These are phyloP conservation scores for Hypomyces perniciosus DNA, from an alignment of 2,329 filamentous ascomycete genomes.

Conservation along the genomic window DNA sequence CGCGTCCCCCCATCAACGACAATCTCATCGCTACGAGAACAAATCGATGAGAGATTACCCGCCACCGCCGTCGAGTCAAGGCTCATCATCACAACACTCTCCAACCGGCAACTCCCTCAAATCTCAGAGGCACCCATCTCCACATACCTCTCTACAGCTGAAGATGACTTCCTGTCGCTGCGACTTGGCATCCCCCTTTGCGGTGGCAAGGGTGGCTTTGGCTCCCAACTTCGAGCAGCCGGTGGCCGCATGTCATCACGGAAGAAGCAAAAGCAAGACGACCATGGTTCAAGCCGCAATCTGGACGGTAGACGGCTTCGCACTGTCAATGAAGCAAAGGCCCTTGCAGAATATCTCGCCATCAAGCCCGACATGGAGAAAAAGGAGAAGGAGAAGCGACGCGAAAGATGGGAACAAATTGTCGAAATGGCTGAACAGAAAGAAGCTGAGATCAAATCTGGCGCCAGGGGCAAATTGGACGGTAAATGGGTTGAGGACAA, in stretches of 20 bases:
- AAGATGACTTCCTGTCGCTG: slow-evolving; percentile 71
- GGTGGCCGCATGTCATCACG: slow-evolving; percentile 97
- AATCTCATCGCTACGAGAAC: slow-evolving; percentile 59
- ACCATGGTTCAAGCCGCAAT: slow-evolving; percentile 87
- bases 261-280: slow-evolving; percentile 79
- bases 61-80: slow-evolving; percentile 49
- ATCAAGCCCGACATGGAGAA: slow-evolving; percentile 97
- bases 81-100: slow-evolving; percentile 75
- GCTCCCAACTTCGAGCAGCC: slow-evolving; percentile 90
- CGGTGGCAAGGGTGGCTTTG: slow-evolving; percentile 96
- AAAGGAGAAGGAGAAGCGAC: slow-evolving; percentile 81
- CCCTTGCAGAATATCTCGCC: slow-evolving; percentile 86
- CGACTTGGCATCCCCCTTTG: slow-evolving; percentile 73
- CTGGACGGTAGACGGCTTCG: slow-evolving; percentile 84
- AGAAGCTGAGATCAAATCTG: slow-evolving; percentile 75
- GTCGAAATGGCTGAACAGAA: slow-evolving; percentile 77
- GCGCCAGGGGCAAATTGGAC: slow-evolving; percentile 66
- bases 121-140: slow-evolving; percentile 51
- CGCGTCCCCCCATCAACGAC: slow-evolving; percentile 60
- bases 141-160: slow-evolving; percentile 48
- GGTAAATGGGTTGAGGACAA: slow-evolving; percentile 94
- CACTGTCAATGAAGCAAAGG: slow-evolving; percentile 92
- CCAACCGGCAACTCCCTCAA: slow-evolving; percentile 62
- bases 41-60: slow-evolving; percentile 57
- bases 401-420: slow-evolving; percentile 81